Conservation (phyloP, 345 rosid genomes). For the Gossypium thurberi region DNA sequence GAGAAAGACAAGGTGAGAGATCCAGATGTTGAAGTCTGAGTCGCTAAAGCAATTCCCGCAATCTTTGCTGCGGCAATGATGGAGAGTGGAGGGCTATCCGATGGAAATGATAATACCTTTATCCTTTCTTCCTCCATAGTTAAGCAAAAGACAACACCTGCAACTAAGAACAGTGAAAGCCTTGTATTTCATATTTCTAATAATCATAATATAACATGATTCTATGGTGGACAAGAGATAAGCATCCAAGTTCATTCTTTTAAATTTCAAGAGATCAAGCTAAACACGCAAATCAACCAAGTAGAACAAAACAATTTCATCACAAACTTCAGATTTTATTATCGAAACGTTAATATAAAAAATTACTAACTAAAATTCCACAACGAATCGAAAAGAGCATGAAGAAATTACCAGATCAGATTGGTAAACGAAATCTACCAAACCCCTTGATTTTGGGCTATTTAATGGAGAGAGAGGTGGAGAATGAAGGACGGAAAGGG, state of each 20-base stretch:
- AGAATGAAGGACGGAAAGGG: neutral
- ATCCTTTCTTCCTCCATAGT: neutral
- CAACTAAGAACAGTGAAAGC: neutral
- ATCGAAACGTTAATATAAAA: neutral
- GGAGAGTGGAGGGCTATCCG: conserved; percentile 3
- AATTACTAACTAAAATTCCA: neutral
- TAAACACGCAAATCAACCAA: no score
- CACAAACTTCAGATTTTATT: neutral
- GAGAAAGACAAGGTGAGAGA: conserved; percentile 1
- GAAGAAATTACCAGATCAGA: neutral
- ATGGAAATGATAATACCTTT: neutral
- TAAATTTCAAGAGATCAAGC: no score
- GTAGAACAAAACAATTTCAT: neutral
- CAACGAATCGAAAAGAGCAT: neutral
- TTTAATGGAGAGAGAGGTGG: neutral
- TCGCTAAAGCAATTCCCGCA: neutral
- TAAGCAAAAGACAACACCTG: neutral
- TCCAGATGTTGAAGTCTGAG: neutral
- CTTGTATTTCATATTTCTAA: no score
- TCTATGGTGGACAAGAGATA: no score
- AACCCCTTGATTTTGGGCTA: no score
- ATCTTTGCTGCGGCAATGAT: conserved; percentile 3
- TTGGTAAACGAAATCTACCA: no score
- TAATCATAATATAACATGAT: no score
- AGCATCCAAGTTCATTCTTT: no score